phyloP scores from a whole-genome alignment of 2,329 filamentous ascomycete genomes.

The Fusarium metavorans region DNA sequence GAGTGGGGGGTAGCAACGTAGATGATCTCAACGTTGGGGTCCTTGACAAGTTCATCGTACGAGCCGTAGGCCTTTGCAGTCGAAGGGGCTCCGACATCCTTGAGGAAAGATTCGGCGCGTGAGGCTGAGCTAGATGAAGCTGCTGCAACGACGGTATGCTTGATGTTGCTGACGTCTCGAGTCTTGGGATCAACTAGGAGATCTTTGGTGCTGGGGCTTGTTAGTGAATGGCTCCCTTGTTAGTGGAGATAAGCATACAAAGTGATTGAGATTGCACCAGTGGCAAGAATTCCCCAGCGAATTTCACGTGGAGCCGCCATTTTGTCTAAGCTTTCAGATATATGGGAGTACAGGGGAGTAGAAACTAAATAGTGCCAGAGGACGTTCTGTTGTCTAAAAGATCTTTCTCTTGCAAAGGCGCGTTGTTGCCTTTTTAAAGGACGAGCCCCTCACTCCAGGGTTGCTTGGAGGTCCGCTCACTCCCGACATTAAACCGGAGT shows the following conservation, averaged over 20 bases:
- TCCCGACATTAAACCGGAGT: background rate
- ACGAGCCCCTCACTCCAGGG: background rate
- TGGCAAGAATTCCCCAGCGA: conserved; percentile 24
- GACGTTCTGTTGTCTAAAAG: background rate
- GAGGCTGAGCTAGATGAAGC: conserved; percentile 79
- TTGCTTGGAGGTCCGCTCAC: too few relatives aligned
- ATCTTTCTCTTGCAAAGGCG: background rate
- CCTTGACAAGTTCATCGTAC: conserved; percentile 82
- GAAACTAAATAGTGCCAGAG: background rate
- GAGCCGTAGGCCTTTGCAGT: conserved; percentile 79
- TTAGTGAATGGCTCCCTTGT: background rate
- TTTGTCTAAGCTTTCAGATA: background rate
- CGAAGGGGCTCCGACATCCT: conserved; percentile 72
- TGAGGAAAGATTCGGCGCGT: conserved; percentile 78
- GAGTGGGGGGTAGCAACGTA: conserved; percentile 91
- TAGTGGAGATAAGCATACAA: background rate
- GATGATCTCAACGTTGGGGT: conserved; percentile 83
- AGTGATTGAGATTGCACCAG: conserved; percentile 15
- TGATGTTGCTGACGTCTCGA: conserved; percentile 76
- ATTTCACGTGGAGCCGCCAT: conserved; percentile 2
- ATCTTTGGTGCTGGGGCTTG: conserved; percentile 63
- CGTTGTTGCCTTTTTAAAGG: background rate
- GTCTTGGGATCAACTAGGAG: conserved; percentile 77
- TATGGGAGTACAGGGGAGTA: background rate
- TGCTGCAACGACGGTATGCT: conserved; percentile 82